Conservation (phyloP, 2,329 filamentous ascomycete species). For the Colletotrichum euphorbiae region DNA sequence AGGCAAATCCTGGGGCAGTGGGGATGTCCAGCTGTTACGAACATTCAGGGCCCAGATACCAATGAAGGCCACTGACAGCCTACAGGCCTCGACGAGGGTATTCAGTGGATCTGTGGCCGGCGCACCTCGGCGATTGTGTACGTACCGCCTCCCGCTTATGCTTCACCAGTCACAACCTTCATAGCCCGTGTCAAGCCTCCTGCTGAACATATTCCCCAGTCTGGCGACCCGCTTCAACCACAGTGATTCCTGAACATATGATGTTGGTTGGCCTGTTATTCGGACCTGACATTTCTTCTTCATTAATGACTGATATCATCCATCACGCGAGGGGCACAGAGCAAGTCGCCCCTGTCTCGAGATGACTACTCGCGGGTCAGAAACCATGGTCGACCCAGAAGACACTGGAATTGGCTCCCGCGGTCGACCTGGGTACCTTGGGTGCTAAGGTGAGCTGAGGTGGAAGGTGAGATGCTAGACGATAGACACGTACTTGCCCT, state of each 20-base stretch:
- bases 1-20: too few species aligned
- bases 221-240: slow-evolving; percentile 5
- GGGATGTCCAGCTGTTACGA: too few species aligned
- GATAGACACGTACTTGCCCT: too few species aligned
- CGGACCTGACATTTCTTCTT: slow-evolving; percentile 12
- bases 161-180: slow-evolving; percentile 30
- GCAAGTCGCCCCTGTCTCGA: slow-evolving; percentile 8
- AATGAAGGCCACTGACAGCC: slow-evolving; percentile 25
- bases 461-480: too few species aligned
- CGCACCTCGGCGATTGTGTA: slow-evolving; percentile 5
- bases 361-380: background rate
- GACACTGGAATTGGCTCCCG: background rate
- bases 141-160: slow-evolving; percentile 20
- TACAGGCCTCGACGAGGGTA: slow-evolving; percentile 32
- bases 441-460: too few species aligned
- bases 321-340: slow-evolving; percentile 29
- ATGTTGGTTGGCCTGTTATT: slow-evolving; percentile 9
- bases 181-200: slow-evolving; percentile 15
- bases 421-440: slow-evolving; percentile 16
- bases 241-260: background rate
- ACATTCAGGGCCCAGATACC: slow-evolving; percentile 3
- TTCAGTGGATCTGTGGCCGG: slow-evolving; percentile 30
- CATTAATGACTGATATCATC: slow-evolving; percentile 12
- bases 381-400: slow-evolving; percentile 4
- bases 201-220: slow-evolving; percentile 29